A percentile compares a stretch with the other conserved stretches of the same genome.
Conservation (phyloP, 139 green algal genomes). For the Chlamydomonas sphaeroides region DNA sequence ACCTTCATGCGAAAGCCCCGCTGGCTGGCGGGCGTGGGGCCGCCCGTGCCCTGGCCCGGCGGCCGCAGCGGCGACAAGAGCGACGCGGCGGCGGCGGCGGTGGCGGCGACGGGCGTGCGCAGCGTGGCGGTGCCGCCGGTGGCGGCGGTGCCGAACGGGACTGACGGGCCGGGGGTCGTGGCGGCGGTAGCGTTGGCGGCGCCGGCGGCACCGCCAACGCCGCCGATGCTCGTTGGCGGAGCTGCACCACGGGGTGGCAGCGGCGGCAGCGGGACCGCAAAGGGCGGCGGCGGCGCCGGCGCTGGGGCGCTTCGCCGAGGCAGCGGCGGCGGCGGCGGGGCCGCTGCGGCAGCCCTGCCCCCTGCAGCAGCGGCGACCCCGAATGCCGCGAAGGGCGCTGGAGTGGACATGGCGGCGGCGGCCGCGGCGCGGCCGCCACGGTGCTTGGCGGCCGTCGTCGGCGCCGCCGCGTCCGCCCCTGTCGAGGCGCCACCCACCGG, state of each 20-base stretch:
- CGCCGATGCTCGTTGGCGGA: no score
- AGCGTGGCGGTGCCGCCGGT: slow-evolving; percentile 12
- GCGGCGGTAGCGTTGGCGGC: neutral
- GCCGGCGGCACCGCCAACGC: neutral
- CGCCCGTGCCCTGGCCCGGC: slow-evolving; percentile 14
- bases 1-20: slow-evolving; percentile 77
- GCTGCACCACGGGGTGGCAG: no score
- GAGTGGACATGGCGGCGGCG: neutral
- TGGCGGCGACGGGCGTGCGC: neutral
- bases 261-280: neutral
- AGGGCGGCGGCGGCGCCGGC: neutral
- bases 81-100: neutral
- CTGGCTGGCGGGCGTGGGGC: slow-evolving; percentile 79
- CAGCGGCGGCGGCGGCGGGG: no score
- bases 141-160: neutral
- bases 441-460: no score
- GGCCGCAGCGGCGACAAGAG: slow-evolving; percentile 32
- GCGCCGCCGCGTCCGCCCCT: no score
- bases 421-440: no score
- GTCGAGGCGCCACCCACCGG: no score
- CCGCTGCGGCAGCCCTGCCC: neutral
- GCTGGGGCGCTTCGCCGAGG: neutral
- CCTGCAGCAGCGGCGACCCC: neutral
- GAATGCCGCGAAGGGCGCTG: slow-evolving; percentile 18
- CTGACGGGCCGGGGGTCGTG: neutral